Evolutionary conservation across 2,329 filamentous ascomycete genomes (phyloP), one percentile per base, ranked within the genome.

Genomic region (Cladophialophora carrionii): DNA sequence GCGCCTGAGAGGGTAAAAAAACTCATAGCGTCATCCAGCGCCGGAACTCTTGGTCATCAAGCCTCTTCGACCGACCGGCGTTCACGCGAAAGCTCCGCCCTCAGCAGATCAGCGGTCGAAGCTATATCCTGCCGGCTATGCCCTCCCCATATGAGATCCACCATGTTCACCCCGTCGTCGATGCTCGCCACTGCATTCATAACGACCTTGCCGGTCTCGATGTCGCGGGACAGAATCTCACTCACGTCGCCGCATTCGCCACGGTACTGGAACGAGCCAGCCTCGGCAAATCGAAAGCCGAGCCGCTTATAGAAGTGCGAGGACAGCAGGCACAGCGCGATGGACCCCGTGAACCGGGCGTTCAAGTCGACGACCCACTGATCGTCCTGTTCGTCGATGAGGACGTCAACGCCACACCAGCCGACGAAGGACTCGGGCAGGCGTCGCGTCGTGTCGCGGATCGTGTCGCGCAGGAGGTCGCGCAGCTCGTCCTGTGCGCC

Each of bases 61-160:
- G 4, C 37, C 37, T n/a, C 37, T 22, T 29, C 48, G 14, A 51
- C 48, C 48, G 22, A 51, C 22, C 20, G 9, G 22, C 48, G 37
- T 9, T 29, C 20, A 9, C 9, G 22, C 22, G 14, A 12, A 20
- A 51, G 48, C 48, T 51, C n/a, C 24, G 48, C 22, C 24, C 48
- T 51, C 24, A 51, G 20, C 9, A 51, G 9, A 20, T 17, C 48
- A 51, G 48, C 48, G 24, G 48, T 51, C 48, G 5, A 12, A 51
- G 48, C 48, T 2, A 51, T 17, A 9, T 51, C 48, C 24, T 51
- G 20, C 48, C 20, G 9, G 48, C 48, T 51, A 8, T 51, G 48
- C 48, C 48, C 48, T 51, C 48, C 48, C 48, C 48, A 51, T 51
- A 51, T 51, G 5, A 51, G 48, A 29, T 51, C 48, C 7, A 29